Evolutionary conservation across 768 basidiomycete genomes (phyloP), one percentile per base, ranked within the genome.

Genomic region (Suillus hirtellus): DNA sequence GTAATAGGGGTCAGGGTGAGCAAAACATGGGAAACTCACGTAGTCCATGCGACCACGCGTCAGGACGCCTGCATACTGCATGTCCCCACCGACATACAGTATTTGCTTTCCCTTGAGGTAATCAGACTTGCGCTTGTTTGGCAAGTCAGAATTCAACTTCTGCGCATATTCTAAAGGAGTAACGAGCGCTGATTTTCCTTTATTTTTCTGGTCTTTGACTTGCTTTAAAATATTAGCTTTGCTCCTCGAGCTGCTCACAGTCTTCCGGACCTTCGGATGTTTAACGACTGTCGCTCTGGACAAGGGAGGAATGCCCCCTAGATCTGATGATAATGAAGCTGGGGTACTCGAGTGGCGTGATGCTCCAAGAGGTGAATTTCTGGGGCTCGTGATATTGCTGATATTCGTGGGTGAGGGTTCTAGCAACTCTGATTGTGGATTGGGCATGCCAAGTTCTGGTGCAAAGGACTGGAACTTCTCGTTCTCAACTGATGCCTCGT

Each of bases 11-110:
- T 61, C 19, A 58, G 44, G 58, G 59, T 43, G 35, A 50, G 31
- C 21, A 42, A 60, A 47, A 58, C 8, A 31, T 58, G n/a, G 37
- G 37, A 42, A n/a, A 78, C 87, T 68, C 76, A 90, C 89, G 43
- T 85, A 72, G 15, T 85, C 79, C 86, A 90, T 89, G 64, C 83
- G 80, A 17, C 78, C 78, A 52, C 81, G 81, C 3, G 88, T 90
- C 52, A 70, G 70, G 43, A 78, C 75, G 31, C 81, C 77, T 2
- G 87, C 87, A 62, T 77, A 80, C 31, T 70, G 77, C 78, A 82
- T 79, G 71, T 91, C 89, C 7, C 81, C 84, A 35, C 86, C 86
- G 42, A 77, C 73, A 67, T 86, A 89, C 69, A 84, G 86, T 38
- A 90, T 83, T 54, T 73, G 76, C 69, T 81, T 84, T 27, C 86